A percentile compares a stretch with the other conserved stretches of the same genome.
Conservation (phyloP, 805 yeast genomes). For the Yarrowia deformans region DNA sequence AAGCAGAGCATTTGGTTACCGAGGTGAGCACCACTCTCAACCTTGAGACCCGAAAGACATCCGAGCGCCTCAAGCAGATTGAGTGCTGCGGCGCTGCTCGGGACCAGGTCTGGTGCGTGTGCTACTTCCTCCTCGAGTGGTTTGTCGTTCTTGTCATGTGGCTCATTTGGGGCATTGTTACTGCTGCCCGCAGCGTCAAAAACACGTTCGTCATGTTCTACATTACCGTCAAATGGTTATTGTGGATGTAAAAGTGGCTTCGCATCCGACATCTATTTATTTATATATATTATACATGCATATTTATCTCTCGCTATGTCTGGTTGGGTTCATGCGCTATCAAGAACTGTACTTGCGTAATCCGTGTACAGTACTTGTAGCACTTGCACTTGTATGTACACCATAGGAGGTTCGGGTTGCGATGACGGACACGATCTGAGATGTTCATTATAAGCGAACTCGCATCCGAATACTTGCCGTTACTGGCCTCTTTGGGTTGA, state of each 20-base stretch:
- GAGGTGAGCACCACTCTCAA: conserved; percentile 46
- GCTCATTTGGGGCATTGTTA: conserved; percentile 46
- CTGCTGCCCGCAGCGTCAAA: conserved; percentile 39
- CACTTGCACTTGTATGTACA: too few relatives aligned
- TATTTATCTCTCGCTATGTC: not conserved
- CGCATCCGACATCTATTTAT: conserved; percentile 11
- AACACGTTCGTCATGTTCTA: conserved; percentile 33
- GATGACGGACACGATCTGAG: not conserved
- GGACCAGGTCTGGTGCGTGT: conserved; percentile 42
- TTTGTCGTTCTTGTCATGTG: conserved; percentile 45
- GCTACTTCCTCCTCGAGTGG: conserved; percentile 45
- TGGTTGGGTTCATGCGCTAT: not conserved
- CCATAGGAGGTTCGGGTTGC: too few relatives aligned
- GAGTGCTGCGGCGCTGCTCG: conserved; percentile 42
- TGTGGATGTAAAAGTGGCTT: conserved; percentile 44
- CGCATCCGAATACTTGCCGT: too few relatives aligned
- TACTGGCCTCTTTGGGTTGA: not conserved
- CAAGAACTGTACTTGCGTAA: not conserved
- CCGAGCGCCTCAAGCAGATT: conserved; percentile 44
- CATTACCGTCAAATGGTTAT: conserved; percentile 43
- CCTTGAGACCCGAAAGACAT: conserved; percentile 43
- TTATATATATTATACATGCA: conserved; percentile 25
- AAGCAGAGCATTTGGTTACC: conserved; percentile 45
- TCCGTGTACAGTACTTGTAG: not conserved
- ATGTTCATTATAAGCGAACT: not conserved